Evolutionary conservation across 1,284 basidiomycete genomes (phyloP), one percentile per base, ranked within the genome.

Genomic region (Fomitiporia mediterranea): DNA sequence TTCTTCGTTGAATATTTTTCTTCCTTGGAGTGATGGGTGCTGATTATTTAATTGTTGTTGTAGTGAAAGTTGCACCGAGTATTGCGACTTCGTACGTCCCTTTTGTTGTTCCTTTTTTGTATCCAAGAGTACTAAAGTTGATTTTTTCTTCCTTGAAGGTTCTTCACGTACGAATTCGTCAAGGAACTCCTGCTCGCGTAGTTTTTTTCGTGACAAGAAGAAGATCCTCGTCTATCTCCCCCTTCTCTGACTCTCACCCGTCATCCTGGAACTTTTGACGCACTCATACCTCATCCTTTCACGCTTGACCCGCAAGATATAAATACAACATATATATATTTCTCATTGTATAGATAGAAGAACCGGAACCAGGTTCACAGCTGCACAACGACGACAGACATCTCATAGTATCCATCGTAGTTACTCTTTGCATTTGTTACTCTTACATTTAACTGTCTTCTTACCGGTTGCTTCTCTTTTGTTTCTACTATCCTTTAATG

Each of bases 41-140:
- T 40, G 46, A 51, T 27, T 38, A 19, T 35, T 51, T 28, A 32
- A 28, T 35, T 51, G 19, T 34, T 30, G 39, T 56, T 66, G 46
- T 67, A 91, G 89, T 91, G 61, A 91, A 94, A 72, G 91, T 94
- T 19, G 87, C 91, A 2, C 92, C 92, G n/a, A 91, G 89, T 64
- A 94, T 94, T 61, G 91, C 92, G 27, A 94, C 89, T 32, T 89
- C 86, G 34, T 68, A 49, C 55, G 66, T 60, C 7, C 17, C 25
- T 1, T 6, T 28, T 13, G n/a, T n/a, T n/a, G n/a, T n/a, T n/a
- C 5, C 25, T 9, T 11, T 15, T 15, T n/a, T 15, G 4, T 17
- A 13, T 46, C 15, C 23, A 8, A 7, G 11, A 11, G 4, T 4
- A 17, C 23, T 28, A 13, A n/a, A 40, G 44, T n/a, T 35, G 30